Conservation (phyloP, 345 rosid species). For the Barbarea vulgaris region DNA sequence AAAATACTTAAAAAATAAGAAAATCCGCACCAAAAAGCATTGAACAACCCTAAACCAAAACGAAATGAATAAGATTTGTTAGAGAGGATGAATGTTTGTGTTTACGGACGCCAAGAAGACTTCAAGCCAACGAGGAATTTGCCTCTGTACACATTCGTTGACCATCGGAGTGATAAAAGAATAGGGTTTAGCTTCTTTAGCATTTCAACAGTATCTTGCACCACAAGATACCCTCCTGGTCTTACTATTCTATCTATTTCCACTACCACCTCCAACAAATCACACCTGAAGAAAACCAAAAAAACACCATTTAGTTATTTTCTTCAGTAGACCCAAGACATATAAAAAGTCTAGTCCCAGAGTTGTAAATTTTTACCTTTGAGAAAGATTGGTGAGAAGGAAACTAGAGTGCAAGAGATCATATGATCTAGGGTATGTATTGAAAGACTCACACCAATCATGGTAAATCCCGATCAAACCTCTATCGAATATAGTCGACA, state of each 20-base stretch:
- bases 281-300: conserved; percentile 52
- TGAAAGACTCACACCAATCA: conserved; percentile 91
- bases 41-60: conserved; percentile 9
- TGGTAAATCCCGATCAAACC: conserved; percentile 89
- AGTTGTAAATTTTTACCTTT: conserved; percentile 47
- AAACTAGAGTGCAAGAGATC: conserved; percentile 85
- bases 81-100: conserved; percentile 2
- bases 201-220: conserved; percentile 69
- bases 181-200: conserved; percentile 59
- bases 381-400: conserved; percentile 51
- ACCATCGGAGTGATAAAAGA: conserved; percentile 74
- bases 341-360: not conserved
- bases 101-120: conserved; percentile 73
- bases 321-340: not conserved
- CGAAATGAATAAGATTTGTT: not conserved
- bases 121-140: conserved; percentile 71
- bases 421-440: conserved; percentile 77
- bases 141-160: conserved; percentile 54
- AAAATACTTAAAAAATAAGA: not conserved
- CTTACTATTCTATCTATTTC: conserved; percentile 85
- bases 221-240: conserved; percentile 77
- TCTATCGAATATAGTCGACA: conserved; percentile 66
- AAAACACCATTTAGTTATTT: not conserved
- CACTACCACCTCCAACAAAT: conserved; percentile 53
- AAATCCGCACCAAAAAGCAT: not conserved